These are phyloP conservation scores for Earliella scabrosa DNA, from an alignment of 1,284 basidiomycete species.

Conservation along the genomic window DNA sequence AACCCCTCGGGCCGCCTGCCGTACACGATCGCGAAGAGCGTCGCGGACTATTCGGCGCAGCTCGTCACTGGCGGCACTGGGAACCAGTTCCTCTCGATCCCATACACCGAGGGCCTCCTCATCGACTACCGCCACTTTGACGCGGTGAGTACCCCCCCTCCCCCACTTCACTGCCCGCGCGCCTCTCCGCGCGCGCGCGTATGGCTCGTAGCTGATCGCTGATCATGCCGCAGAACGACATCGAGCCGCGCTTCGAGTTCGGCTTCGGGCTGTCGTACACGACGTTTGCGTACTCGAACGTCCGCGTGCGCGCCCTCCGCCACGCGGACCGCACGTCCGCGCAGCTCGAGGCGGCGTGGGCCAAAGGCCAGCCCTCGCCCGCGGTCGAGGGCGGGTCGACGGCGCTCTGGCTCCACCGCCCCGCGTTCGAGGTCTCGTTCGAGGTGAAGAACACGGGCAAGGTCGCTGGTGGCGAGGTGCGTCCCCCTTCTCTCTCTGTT, in stretches of 20 bases:
- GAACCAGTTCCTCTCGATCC: conserved; percentile 52
- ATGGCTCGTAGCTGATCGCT: too few species aligned
- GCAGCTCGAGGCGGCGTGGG: conserved; percentile 55
- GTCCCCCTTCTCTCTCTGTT: conserved; percentile 1
- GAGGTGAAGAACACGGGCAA: conserved; percentile 60
- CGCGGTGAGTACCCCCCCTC: conserved; percentile 45
- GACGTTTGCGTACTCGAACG: conserved; percentile 67
- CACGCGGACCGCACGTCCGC: conserved; percentile 38
- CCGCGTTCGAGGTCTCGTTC: conserved; percentile 63
- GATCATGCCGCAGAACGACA: conserved; percentile 39
- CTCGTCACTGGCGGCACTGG: conserved; percentile 48
- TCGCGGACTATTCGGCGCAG: conserved; percentile 68
- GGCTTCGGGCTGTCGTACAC: conserved; percentile 89
- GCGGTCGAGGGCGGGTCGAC: conserved; percentile 54
- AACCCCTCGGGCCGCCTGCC: conserved; percentile 81
- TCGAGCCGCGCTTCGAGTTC: conserved; percentile 74
- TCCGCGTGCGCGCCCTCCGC: conserved; percentile 48
- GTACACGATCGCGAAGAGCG: conserved; percentile 78
- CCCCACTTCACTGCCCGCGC: background rate
- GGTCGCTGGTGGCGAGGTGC: conserved; percentile 56
- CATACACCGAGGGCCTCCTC: conserved; percentile 70
- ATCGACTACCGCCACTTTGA: conserved; percentile 86
- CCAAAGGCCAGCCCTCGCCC: conserved; percentile 50
- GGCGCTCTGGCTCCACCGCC: conserved; percentile 69
- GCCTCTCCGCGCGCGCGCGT: too few species aligned